Percentiles rank a stretch among this genome's conserved stretches.
Evolutionary conservation across 2,329 filamentous ascomycete genomes (phyloP).

Genomic region (Immersiporthe knoxdaviesiana): DNA sequence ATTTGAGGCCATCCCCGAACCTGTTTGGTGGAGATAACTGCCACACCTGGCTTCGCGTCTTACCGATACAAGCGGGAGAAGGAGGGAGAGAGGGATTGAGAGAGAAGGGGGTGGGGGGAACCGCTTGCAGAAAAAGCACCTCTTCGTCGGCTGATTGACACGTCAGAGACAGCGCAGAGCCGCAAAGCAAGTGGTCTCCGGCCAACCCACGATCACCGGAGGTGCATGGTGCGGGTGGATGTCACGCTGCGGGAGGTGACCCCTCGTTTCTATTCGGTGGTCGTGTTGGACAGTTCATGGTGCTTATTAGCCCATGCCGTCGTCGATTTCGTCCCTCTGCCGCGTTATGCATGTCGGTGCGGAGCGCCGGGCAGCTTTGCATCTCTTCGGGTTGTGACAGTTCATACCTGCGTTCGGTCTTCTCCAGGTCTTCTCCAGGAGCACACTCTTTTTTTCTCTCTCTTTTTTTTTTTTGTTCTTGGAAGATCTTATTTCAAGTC

Average conservation of each 20-base stretch:
- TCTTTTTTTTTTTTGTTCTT: not conserved
- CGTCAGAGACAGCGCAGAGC: slow-evolving; percentile 29
- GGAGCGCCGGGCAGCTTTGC: slow-evolving; percentile 14
- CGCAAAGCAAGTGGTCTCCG: slow-evolving; percentile 24
- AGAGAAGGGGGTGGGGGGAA: slow-evolving; percentile 11
- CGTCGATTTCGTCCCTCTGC: slow-evolving; percentile 2
- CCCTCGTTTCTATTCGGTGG: slow-evolving; percentile 18
- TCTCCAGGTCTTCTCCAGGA: not conserved
- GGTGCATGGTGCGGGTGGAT: slow-evolving; percentile 13
- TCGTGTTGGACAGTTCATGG: slow-evolving; percentile 11
- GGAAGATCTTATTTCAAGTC: not conserved
- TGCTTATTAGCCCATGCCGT: slow-evolving; percentile 14
- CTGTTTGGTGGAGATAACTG: slow-evolving; percentile 17
- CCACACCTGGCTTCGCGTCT: slow-evolving; percentile 13
- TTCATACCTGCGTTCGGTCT: not conserved
- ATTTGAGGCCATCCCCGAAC: slow-evolving; percentile 22
- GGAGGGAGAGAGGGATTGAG: too few species aligned
- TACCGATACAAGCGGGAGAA: slow-evolving; percentile 5
- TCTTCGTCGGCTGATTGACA: slow-evolving; percentile 29
- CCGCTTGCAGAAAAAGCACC: slow-evolving; percentile 26
- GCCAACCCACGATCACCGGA: slow-evolving; percentile 3
- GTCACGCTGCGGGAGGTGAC: slow-evolving; percentile 18
- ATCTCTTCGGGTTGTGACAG: slow-evolving; percentile 4
- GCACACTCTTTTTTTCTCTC: not conserved
- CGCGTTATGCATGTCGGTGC: slow-evolving; percentile 15